Conservation (phyloP, 192 early-diverging fungal species). For the Neocallimastix lanati region DNA sequence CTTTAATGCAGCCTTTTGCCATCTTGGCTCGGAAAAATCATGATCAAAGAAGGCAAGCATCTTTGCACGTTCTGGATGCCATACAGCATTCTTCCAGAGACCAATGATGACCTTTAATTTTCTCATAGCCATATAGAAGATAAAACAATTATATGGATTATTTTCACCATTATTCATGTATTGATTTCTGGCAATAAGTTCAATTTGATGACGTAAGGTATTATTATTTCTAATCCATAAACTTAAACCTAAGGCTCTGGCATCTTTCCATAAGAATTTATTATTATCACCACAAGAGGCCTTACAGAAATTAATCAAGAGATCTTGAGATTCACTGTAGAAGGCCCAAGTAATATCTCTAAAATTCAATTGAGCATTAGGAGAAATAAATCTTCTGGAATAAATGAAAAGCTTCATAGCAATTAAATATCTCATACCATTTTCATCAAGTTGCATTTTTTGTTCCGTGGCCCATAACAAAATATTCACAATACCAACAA, state of each 20-base stretch:
- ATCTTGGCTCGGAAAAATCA: slow-evolving; percentile 74
- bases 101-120: slow-evolving; percentile 81
- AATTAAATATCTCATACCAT: slow-evolving; percentile 67
- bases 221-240: slow-evolving; percentile 67
- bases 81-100: slow-evolving; percentile 67
- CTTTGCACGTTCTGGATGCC: slow-evolving; percentile 63
- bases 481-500: slow-evolving; percentile 54
- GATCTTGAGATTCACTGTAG: slow-evolving; percentile 79
- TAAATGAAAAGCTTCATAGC: slow-evolving; percentile 48
- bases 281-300: slow-evolving; percentile 19
- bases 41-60: slow-evolving; percentile 82
- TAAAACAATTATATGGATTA: slow-evolving; percentile 65
- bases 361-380: slow-evolving; percentile 1
- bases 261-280: slow-evolving; percentile 67
- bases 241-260: slow-evolving; percentile 61
- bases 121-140: slow-evolving; percentile 77
- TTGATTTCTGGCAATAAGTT: slow-evolving; percentile 73
- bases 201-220: slow-evolving; percentile 48
- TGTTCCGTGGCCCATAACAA: slow-evolving; percentile 34
- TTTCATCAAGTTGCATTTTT: slow-evolving; percentile 58
- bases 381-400: slow-evolving; percentile 1
- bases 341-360: slow-evolving; percentile 69
- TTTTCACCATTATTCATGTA: slow-evolving; percentile 57
- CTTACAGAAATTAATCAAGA: slow-evolving; percentile 35
- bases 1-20: slow-evolving; percentile 89